Base-by-base conservation (phyloP, 192 early-diverging fungal genomes). In the Entrophospora sp. region DNA sequence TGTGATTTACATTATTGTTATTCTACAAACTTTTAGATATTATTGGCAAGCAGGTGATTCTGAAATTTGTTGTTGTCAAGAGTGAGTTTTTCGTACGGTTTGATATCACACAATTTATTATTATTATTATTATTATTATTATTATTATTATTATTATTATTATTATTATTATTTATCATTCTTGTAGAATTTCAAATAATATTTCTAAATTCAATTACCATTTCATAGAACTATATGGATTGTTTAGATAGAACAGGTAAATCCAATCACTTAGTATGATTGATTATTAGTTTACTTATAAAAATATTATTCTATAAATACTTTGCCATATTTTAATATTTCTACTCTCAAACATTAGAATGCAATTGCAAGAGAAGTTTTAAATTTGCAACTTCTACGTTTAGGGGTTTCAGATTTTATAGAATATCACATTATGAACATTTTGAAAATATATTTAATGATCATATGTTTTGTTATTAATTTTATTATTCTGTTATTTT, bases 191-290 rank as follows among this genome's bases (percentile, higher is more conserved):
- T 18, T 31, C n/a, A n/a, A n/a, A n/a, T n/a, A n/a, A n/a, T n/a
- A n/a, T n/a, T 53, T 31, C 10, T 14, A 32, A 53, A 31, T 32
- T 14, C 2, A 25, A 27, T 53, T 9, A 28, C 14, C 3, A 13
- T 55, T 28, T 25, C 31, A 36, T 37, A 64, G 63, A 98, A 98
- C 70, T 98, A 95, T 75, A 95, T 98, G 87, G 96, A 98, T 80
- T 98, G 96, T 72, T 77, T 98, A 28, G 96, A 98, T 73, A 79
- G 96, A 5, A 98, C 96, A 31, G 97, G 82, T 84, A n/a, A 74
- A 79, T n/a, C n/a, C n/a, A n/a, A n/a, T n/a, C n/a, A n/a, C n/a
- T n/a, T n/a, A 68, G 76, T 77, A 66, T 52, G 18, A 14, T n/a
- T 16, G 36, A 2, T 55, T 35, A 37, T 5, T 5, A 34, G 9